Conservation (phyloP, 1,139 yeast species). For the Geotrichum aggregatum region DNA sequence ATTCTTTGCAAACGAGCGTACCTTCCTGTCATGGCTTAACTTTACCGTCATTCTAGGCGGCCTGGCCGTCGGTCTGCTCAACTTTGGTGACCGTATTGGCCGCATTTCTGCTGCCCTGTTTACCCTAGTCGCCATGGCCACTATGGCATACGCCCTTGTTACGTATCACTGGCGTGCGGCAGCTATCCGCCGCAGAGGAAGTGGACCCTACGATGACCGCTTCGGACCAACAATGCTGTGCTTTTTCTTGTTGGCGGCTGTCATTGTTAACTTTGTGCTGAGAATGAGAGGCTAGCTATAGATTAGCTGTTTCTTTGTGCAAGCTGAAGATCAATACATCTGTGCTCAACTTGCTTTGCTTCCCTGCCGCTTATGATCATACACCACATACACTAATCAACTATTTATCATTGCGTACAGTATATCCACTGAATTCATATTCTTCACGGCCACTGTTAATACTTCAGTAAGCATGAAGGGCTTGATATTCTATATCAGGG, state of each 20-base stretch:
- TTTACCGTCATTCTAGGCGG: constrained; percentile 97
- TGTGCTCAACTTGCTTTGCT: not conserved
- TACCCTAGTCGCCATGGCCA: constrained; percentile 90
- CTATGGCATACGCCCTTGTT: constrained; percentile 90
- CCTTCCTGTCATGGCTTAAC: constrained; percentile 91
- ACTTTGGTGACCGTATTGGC: constrained; percentile 93
- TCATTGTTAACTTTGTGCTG: constrained; percentile 81
- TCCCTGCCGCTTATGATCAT: too few species aligned
- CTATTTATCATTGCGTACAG: too few species aligned
- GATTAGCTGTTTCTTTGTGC: not conserved
- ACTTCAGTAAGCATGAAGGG: too few species aligned
- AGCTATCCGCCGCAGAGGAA: constrained; percentile 93
- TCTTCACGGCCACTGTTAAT: too few species aligned
- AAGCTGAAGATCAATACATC: not conserved
- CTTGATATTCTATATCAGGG: constrained; percentile 1
- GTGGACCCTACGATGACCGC: constrained; percentile 97
- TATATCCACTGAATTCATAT: too few species aligned
- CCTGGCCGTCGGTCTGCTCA: constrained; percentile 88
- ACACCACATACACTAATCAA: too few species aligned
- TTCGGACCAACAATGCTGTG: constrained; percentile 99
- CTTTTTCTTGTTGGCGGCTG: constrained; percentile 86
- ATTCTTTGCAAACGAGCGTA: constrained; percentile 95
- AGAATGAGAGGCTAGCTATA: constrained; percentile 51
- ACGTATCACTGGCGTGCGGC: constrained; percentile 99
- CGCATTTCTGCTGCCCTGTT: constrained; percentile 89